phyloP scores from a whole-genome alignment of 2,329 filamentous ascomycete species.

The Clonostachys chloroleuca region DNA sequence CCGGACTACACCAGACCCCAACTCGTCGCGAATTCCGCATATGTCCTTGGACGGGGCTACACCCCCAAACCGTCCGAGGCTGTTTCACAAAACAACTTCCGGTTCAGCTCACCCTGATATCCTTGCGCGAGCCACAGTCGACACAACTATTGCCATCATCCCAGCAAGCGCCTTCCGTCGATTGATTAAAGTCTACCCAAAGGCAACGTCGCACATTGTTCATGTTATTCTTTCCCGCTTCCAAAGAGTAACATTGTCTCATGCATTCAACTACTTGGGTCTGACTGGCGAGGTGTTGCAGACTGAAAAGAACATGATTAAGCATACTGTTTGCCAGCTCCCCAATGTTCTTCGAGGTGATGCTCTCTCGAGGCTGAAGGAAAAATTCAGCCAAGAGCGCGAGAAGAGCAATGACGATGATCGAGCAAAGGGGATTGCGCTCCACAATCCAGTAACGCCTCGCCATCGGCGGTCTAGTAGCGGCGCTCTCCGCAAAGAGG shows the following conservation, averaged over 20 bases:
- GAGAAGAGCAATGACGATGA: slow-evolving; percentile 80
- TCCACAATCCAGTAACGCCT: slow-evolving; percentile 73
- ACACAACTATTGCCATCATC: slow-evolving; percentile 97
- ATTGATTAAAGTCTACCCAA: slow-evolving; percentile 89
- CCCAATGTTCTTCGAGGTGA: slow-evolving; percentile 86
- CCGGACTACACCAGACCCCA: neutral
- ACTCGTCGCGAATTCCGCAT: slow-evolving; percentile 59
- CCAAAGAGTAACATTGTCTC: slow-evolving; percentile 89
- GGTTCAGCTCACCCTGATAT: slow-evolving; percentile 94
- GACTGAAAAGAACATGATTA: slow-evolving; percentile 90
- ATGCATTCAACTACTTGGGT: slow-evolving; percentile 91
- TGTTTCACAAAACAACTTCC: slow-evolving; percentile 40
- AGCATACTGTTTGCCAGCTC: slow-evolving; percentile 85
- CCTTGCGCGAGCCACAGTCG: slow-evolving; percentile 89
- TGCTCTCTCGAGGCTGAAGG: slow-evolving; percentile 79
- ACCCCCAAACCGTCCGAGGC: slow-evolving; percentile 24
- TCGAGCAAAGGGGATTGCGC: slow-evolving; percentile 80
- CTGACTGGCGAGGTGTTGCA: slow-evolving; percentile 87
- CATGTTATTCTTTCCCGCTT: slow-evolving; percentile 95
- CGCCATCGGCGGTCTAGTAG: slow-evolving; percentile 69
- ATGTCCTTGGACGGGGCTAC: slow-evolving; percentile 60
- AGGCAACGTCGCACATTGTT: slow-evolving; percentile 94
- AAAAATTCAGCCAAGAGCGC: slow-evolving; percentile 84
- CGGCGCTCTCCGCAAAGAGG: slow-evolving; percentile 69
- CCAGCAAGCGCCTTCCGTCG: slow-evolving; percentile 93